Conservation (phyloP, 139 green algal species). For the Micractinium sp. region DNA sequence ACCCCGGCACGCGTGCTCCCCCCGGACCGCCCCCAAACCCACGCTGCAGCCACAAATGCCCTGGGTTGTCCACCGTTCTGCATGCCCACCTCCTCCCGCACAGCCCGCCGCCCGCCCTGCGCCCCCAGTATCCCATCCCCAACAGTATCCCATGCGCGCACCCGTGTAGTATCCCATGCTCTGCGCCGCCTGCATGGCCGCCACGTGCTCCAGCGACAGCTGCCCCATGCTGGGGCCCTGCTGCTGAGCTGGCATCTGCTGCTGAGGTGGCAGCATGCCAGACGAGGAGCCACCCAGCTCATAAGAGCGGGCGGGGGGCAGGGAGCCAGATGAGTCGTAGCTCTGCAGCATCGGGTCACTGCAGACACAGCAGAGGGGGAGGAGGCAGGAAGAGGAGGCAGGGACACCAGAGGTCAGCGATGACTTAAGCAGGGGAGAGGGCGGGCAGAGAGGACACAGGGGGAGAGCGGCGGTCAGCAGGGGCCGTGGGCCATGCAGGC, state of each 20-base stretch:
- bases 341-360: conserved; percentile 6
- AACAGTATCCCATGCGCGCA: background rate
- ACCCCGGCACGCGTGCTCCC: no score
- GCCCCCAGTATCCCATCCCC: no score
- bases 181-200: conserved; percentile 24
- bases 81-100: no score
- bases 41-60: no score
- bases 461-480: no score
- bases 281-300: background rate
- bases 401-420: background rate
- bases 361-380: background rate
- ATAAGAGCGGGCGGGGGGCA: conserved; percentile 5
- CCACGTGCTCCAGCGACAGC: conserved; percentile 31
- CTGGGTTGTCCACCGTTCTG: no score
- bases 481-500: background rate
- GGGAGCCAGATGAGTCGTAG: background rate
- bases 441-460: background rate
- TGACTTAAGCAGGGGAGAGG: background rate
- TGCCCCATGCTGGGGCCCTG: no score
- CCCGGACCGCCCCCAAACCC: no score
- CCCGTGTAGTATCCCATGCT: background rate
- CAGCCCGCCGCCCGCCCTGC: no score
- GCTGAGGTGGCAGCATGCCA: background rate
- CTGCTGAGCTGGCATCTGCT: conserved; percentile 1
- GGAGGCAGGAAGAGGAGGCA: background rate